Evolutionary conservation across 1,284 basidiomycete genomes (phyloP).

Genomic region (Veloporphyrellus conicus): DNA sequence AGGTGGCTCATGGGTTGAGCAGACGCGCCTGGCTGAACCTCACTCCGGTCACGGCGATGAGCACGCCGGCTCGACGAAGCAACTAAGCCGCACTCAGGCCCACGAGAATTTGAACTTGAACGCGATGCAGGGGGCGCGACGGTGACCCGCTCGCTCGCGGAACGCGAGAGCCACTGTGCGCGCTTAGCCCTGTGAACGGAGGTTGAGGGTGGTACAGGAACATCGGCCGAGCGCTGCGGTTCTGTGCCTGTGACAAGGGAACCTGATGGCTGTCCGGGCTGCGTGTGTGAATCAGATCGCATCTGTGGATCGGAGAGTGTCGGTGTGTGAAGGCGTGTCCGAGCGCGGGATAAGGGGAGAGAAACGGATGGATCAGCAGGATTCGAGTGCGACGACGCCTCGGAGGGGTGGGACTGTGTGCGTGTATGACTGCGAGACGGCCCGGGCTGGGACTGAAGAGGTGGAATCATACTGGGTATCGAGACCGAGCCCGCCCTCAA

Average conservation of each 20-base stretch:
- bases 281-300: not conserved
- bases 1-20: slow-evolving; percentile 9
- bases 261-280: not conserved
- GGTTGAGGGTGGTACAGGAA: not conserved
- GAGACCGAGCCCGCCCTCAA: not conserved
- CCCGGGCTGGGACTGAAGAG: not conserved
- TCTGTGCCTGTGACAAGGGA: not conserved
- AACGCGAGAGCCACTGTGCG: slow-evolving; percentile 17
- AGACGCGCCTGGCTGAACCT: not conserved
- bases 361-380: not conserved
- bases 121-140: not conserved
- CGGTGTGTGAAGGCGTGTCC: not conserved
- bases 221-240: not conserved
- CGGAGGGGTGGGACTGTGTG: slow-evolving; percentile 1
- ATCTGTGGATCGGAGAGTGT: not conserved
- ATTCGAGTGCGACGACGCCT: not conserved
- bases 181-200: slow-evolving; percentile 11
- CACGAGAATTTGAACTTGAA: not conserved
- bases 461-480: not conserved
- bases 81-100: not conserved
- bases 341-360: slow-evolving; percentile 1
- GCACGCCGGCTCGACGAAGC: not conserved
- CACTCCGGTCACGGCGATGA: not conserved
- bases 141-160: slow-evolving; percentile 24
- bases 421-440: not conserved